phyloP scores from a whole-genome alignment of 805 yeast genomes.

The Blastobotrys muscicola region DNA sequence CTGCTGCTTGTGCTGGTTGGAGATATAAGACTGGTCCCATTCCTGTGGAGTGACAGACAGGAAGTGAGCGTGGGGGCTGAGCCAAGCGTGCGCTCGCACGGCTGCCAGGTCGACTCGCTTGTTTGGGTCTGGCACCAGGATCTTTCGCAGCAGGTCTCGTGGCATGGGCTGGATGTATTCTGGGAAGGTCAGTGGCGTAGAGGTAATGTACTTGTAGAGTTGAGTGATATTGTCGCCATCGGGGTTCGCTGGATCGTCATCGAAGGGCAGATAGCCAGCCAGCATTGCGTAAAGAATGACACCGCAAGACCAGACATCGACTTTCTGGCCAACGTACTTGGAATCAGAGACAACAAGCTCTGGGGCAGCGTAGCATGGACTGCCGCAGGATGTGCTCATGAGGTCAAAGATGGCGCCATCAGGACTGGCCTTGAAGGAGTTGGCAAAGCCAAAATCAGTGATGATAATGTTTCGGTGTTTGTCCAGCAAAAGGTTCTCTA shows the following conservation, averaged over 20 bases:
- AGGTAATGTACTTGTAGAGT: constrained; percentile 83
- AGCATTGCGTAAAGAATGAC: constrained; percentile 93
- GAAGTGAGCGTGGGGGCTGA: constrained; percentile 73
- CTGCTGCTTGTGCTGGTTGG: constrained; percentile 3
- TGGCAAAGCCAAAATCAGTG: constrained; percentile 93
- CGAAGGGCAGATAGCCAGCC: constrained; percentile 95
- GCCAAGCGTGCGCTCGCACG: constrained; percentile 79
- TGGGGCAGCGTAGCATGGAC: constrained; percentile 98
- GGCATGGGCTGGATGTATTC: constrained; percentile 87
- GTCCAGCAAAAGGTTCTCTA: constrained; percentile 68
- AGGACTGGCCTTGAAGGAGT: constrained; percentile 44
- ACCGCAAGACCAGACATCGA: constrained; percentile 96
- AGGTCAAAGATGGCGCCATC: constrained; percentile 39
- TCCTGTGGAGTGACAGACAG: constrained; percentile 77
- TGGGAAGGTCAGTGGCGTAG: constrained; percentile 89
- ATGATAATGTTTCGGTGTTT: constrained; percentile 79
- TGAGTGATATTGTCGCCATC: constrained; percentile 91
- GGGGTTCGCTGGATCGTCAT: constrained; percentile 94
- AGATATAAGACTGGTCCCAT: constrained; percentile 54
- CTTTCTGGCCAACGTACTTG: constrained; percentile 87
- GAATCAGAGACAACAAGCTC: constrained; percentile 81
- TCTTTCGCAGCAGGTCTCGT: constrained; percentile 77
- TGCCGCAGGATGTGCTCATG: constrained; percentile 93
- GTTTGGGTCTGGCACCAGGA: constrained; percentile 73
- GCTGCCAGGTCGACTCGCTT: constrained; percentile 60